Base-by-base conservation (phyloP, 768 basidiomycete species). In the Podaxis carcinomalis region DNA sequence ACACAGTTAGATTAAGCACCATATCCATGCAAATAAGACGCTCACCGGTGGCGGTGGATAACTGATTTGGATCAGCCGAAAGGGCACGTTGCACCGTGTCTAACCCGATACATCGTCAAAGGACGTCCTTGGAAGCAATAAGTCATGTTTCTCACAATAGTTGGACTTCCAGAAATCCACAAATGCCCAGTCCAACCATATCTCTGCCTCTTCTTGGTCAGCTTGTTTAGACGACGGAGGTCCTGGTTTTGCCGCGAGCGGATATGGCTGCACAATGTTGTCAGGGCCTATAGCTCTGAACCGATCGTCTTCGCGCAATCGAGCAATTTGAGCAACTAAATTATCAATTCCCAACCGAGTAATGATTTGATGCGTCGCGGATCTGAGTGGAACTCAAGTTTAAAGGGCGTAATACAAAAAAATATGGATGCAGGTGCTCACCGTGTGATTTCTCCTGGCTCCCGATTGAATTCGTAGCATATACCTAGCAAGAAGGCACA, bases 151-250 rank as follows among this genome's bases (percentile, higher is more conserved):
- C 91, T 70, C 67, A 96, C 96, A 93, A 69, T 95, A 97, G 69
- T 96, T 95, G 50, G 93, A 95, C 77, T 98, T 98, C 90, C 93
- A 95, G 72, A 98, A 99, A 73, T 99, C 97, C 5, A 97, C 86
- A 74, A 98, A 98, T 0, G 89, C 84, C 93, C 95, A 98, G 72
- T 98, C 95, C 69, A 98, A 92, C 97, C 97, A 98, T 40, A 97
- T 81, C 73, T 95, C 93, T 27, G 86, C 91, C 68, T 92, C 89
- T 63, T 85, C 85, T 55, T 78, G 75, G 37, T 66, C 67, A 52
- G 78, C 76, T 9, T 71, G 65, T 63, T 79, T 81, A 14, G 74
- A 64, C 3, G 62, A 74, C 25, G 68, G 66, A 44, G 71, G 75
- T 47, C 67, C 72, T 53, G 74, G 69, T 19, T 59, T 62, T 28